Conservation (phyloP, 2,329 filamentous ascomycete genomes). For the Fusarium clavum region DNA sequence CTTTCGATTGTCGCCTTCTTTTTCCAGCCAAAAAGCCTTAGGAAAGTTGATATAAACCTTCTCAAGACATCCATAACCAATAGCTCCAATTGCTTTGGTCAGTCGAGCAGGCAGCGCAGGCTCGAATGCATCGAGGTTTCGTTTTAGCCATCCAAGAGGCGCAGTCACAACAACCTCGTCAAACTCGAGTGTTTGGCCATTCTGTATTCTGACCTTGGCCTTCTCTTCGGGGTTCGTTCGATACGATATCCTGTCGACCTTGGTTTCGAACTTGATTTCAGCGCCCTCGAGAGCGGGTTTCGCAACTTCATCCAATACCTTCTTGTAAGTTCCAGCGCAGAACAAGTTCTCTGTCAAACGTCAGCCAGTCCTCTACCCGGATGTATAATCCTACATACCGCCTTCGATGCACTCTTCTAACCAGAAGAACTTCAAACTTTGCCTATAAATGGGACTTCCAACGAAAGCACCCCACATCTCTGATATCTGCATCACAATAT, state of each 20-base stretch:
- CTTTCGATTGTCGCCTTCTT: slow-evolving; percentile 55
- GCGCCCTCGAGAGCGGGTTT: slow-evolving; percentile 67
- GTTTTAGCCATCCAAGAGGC: slow-evolving; percentile 76
- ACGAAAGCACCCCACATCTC: slow-evolving; percentile 79
- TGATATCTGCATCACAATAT: slow-evolving; percentile 63
- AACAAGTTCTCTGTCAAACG: slow-evolving; percentile 66
- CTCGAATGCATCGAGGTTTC: slow-evolving; percentile 68
- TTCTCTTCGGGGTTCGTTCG: slow-evolving; percentile 46
- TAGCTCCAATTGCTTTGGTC: slow-evolving; percentile 69
- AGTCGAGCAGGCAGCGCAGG: slow-evolving; percentile 69
- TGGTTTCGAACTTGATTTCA: slow-evolving; percentile 63
- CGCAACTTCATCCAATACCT: slow-evolving; percentile 68
- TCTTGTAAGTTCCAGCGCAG: slow-evolving; percentile 68
- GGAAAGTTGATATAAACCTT: slow-evolving; percentile 81
- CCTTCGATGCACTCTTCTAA: slow-evolving; percentile 82
- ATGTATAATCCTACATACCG: slow-evolving; percentile 54
- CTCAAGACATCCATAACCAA: slow-evolving; percentile 78
- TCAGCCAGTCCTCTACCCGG: background rate
- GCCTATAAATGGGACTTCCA: slow-evolving; percentile 70
- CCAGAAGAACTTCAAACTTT: slow-evolving; percentile 83
- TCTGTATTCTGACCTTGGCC: slow-evolving; percentile 59
- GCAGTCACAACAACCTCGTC: slow-evolving; percentile 76
- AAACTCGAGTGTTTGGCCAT: slow-evolving; percentile 62
- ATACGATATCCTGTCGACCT: slow-evolving; percentile 58
- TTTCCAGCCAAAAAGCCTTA: slow-evolving; percentile 75